These are phyloP conservation scores for Fusarium sp. DNA, from an alignment of 2,329 filamentous ascomycete genomes.

Conservation along the genomic window DNA sequence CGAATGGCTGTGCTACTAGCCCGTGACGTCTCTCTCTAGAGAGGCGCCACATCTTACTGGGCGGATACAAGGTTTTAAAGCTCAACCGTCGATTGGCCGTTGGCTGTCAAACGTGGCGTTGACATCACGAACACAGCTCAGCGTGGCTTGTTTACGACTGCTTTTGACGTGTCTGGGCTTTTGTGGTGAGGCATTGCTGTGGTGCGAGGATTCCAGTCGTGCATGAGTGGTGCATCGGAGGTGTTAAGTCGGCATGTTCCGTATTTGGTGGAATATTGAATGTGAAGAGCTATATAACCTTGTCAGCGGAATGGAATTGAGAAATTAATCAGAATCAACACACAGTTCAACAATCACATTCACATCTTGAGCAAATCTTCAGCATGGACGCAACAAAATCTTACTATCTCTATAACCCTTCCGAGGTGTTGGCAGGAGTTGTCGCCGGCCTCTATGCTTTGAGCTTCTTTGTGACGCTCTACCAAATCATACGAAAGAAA, in stretches of 20 bases:
- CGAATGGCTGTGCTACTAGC: not conserved
- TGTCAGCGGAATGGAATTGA: no score
- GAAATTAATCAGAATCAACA: not conserved
- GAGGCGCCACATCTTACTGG: conserved; percentile 19
- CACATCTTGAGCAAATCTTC: rapidly evolving
- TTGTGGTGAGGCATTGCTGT: conserved; percentile 5
- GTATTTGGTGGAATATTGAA: not conserved
- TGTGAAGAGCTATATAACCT: conserved; percentile 7
- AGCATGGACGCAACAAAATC: conserved; percentile 27
- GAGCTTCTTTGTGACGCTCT: conserved; percentile 33
- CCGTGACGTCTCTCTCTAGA: not conserved
- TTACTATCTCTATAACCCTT: conserved; percentile 40
- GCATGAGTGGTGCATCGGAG: conserved; percentile 5
- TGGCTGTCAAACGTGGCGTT: not conserved
- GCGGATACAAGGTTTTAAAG: not conserved
- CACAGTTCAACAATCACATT: not conserved
- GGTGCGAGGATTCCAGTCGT: conserved; percentile 8
- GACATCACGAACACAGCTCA: not conserved
- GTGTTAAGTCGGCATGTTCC: not conserved
- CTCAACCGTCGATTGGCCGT: conserved; percentile 4
- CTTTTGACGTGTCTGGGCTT: not conserved
- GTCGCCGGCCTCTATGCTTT: conserved; percentile 38
- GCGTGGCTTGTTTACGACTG: conserved; percentile 4
- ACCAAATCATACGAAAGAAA: conserved; percentile 36
- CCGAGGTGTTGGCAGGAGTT: conserved; percentile 32